A percentile compares a stretch with the other conserved stretches of the same genome.
These are phyloP conservation scores for Nicotiana paniculata DNA, from an alignment of 257 asterid species.

Conservation along the genomic window DNA sequence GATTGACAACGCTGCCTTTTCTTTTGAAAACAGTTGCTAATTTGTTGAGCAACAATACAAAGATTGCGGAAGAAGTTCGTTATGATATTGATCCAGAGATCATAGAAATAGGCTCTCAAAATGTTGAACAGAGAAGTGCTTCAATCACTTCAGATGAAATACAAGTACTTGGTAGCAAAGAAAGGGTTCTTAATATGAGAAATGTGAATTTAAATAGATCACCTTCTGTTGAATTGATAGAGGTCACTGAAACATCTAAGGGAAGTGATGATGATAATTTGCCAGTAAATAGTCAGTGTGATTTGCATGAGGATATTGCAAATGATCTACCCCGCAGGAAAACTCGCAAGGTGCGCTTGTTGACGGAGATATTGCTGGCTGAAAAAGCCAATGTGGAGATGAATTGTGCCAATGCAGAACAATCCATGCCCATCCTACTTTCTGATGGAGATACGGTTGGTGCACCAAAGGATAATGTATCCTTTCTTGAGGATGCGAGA, in stretches of 20 bases:
- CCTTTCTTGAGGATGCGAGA: constrained; percentile 8
- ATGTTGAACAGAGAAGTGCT: background rate
- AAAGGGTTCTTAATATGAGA: background rate
- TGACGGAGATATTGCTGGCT: constrained; percentile 47
- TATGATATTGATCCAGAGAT: background rate
- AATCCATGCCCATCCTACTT: constrained; percentile 14
- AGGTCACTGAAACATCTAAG: constrained; percentile 25
- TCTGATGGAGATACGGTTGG: constrained; percentile 22
- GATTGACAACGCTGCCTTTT: background rate
- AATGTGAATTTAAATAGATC: too few relatives aligned
- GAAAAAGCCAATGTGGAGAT: constrained; percentile 20
- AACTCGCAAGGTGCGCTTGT: constrained; percentile 46
- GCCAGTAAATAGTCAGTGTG: background rate
- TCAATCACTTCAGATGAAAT: background rate
- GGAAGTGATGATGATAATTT: constrained; percentile 25
- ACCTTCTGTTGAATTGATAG: constrained; percentile 4
- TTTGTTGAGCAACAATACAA: background rate
- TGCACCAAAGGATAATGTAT: constrained; percentile 18
- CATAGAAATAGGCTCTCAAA: background rate
- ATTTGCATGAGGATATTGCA: constrained; percentile 10
- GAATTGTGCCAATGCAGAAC: constrained; percentile 11
- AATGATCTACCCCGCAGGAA: constrained; percentile 24
- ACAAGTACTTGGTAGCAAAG: background rate
- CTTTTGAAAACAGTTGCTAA: background rate
- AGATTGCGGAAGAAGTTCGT: background rate